A percentile compares a stretch with the other conserved stretches of the same genome.
Evolutionary conservation across 2,329 filamentous ascomycete genomes (phyloP).

Genomic region (Ramichloridium luteum): DNA sequence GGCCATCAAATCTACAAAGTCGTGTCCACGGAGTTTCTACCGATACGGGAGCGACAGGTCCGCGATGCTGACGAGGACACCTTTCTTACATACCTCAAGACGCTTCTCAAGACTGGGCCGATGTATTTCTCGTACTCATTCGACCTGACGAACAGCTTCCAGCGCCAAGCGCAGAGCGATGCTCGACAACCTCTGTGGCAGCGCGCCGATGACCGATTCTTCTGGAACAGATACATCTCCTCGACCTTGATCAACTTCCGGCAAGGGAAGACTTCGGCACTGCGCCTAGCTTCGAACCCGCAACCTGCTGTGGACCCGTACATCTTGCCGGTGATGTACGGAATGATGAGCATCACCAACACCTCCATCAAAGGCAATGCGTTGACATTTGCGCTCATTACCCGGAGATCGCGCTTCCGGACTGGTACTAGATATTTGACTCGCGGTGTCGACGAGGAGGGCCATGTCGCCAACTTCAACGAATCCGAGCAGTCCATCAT

Average conservation of each 20-base stretch:
- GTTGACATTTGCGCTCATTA: constrained; percentile 77
- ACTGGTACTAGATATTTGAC: constrained; percentile 93
- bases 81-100: constrained; percentile 72
- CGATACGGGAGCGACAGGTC: constrained; percentile 80
- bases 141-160: constrained; percentile 93
- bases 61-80: constrained; percentile 90
- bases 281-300: constrained; percentile 51
- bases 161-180: constrained; percentile 74
- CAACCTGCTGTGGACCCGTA: constrained; percentile 77
- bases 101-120: constrained; percentile 66
- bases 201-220: constrained; percentile 91
- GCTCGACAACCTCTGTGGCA: constrained; percentile 68
- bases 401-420: constrained; percentile 73
- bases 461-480: constrained; percentile 97
- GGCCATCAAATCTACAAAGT: constrained; percentile 96
- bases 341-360: constrained; percentile 82
- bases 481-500: constrained; percentile 92
- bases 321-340: constrained; percentile 90
- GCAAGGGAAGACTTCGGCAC: constrained; percentile 39
- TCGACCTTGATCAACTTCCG: constrained; percentile 86
- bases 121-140: constrained; percentile 98
- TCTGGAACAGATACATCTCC: constrained; percentile 93
- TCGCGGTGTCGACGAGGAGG: constrained; percentile 81
- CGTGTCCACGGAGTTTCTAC: constrained; percentile 79
- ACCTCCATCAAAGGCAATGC: constrained; percentile 76